Conservation (phyloP, 306 rosid species). For the Pyrus bretschneideri region DNA sequence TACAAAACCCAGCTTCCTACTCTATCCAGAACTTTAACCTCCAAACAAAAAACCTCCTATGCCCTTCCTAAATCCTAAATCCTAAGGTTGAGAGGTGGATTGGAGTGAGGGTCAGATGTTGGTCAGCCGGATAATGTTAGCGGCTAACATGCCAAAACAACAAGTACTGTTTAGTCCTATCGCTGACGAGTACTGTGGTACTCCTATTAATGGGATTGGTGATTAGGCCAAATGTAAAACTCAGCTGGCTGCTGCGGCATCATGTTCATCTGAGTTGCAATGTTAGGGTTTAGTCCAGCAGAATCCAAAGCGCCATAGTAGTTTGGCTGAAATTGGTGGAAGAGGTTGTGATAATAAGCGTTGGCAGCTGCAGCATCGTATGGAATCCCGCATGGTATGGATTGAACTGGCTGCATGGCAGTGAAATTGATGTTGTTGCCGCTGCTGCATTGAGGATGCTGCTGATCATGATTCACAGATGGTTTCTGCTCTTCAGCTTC, state of each 20-base stretch:
- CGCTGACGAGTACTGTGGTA: not conserved
- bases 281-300: conserved; percentile 6
- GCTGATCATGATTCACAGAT: conserved; percentile 26
- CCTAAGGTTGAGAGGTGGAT: conserved; percentile 33
- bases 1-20: conserved; percentile 46
- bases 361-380: conserved; percentile 43
- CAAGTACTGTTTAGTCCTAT: not conserved
- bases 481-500: conserved; percentile 66
- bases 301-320: conserved; percentile 25
- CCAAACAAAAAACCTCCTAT: conserved; percentile 43
- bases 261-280: conserved; percentile 24
- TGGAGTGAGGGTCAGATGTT: conserved; percentile 40
- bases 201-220: conserved; percentile 42
- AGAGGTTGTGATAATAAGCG: conserved; percentile 50
- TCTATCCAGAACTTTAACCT: conserved; percentile 27
- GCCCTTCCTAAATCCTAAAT: conserved; percentile 28
- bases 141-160: conserved; percentile 14
- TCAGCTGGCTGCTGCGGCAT: conserved; percentile 44
- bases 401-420: conserved; percentile 41
- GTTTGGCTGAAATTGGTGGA: conserved; percentile 55
- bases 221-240: conserved; percentile 79
- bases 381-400: conserved; percentile 62
- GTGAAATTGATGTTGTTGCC: conserved; percentile 56
- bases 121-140: conserved; percentile 52
- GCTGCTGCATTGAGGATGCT: conserved; percentile 35